Conservation (phyloP, 2,329 filamentous ascomycete genomes). For the Beauveria asiatica region DNA sequence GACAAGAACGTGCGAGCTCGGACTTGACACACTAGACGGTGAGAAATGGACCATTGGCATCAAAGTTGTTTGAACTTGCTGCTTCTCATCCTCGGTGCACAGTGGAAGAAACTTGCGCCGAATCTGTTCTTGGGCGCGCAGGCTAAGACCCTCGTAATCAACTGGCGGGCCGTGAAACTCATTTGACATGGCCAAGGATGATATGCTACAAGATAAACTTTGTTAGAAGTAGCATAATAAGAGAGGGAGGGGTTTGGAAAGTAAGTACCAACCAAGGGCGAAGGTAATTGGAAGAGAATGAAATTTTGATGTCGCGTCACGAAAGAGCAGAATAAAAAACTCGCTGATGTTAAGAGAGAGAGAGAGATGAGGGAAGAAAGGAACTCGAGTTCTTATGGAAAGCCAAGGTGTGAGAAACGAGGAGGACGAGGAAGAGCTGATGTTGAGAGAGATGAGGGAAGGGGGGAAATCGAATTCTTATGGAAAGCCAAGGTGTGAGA, state of each 20-base stretch:
- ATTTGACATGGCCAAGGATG: background rate
- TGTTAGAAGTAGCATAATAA: too few species aligned
- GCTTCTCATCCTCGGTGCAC: background rate
- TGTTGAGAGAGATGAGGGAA: too few species aligned
- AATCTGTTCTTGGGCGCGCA: background rate
- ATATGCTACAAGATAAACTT: too few species aligned
- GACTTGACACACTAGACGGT: background rate
- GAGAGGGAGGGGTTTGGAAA: too few species aligned
- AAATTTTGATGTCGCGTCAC: background rate
- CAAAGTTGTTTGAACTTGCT: background rate
- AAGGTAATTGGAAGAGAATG: background rate
- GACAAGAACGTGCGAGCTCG: background rate
- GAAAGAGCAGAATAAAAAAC: background rate
- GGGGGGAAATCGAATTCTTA: too few species aligned
- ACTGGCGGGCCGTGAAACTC: background rate
- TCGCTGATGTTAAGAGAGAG: too few species aligned
- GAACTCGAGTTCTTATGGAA: too few species aligned
- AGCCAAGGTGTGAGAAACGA: too few species aligned
- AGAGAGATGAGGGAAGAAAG: too few species aligned
- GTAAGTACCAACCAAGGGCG: too few species aligned
- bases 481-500: too few species aligned
- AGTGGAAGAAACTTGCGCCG: background rate
- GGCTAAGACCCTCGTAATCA: background rate
- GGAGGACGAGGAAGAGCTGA: too few species aligned
- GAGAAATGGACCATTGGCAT: background rate